Percentiles rank a stretch among this genome's conserved stretches.
phyloP scores from a whole-genome alignment of 441 rosid genomes.

The Cnidoscolus chayamansa region DNA sequence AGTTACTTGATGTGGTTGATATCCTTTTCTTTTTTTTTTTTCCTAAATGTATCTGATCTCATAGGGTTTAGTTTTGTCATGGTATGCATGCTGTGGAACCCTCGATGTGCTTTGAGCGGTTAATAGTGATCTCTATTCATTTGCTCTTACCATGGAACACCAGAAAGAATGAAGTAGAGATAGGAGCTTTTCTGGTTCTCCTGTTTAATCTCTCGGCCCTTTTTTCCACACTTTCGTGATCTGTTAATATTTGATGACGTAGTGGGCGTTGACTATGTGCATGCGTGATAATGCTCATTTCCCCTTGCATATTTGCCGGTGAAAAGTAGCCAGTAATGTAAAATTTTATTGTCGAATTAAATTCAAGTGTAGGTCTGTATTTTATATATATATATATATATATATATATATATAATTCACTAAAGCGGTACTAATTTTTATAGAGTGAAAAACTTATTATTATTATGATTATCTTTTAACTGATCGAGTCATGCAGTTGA shows the following conservation, averaged over 20 bases:
- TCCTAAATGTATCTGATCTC: conserved; percentile 28
- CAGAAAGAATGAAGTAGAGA: conserved; percentile 32
- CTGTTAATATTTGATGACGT: no score
- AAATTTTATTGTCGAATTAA: no score
- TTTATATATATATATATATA: no score
- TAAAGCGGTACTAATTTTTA: no score
- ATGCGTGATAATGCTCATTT: neutral
- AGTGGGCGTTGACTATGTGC: no score
- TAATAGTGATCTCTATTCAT: conserved; percentile 23
- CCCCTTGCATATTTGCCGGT: no score
- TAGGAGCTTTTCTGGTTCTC: conserved; percentile 25
- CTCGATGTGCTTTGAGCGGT: conserved; percentile 30
- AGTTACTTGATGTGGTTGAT: conserved; percentile 29
- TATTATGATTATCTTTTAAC: no score
- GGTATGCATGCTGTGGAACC: conserved; percentile 35
- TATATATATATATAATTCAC: no score
- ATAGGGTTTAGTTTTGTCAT: conserved; percentile 34
- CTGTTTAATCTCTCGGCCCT: conserved; percentile 18
- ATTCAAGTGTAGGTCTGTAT: no score
- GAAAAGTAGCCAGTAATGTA: no score
- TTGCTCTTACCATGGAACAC: conserved; percentile 13
- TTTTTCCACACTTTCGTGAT: neutral
- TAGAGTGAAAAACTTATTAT: no score
- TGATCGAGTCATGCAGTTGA: no score
- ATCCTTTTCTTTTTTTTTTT: conserved; percentile 18